Conservation (phyloP, 805 yeast genomes). For the Geotrichum ghanense region DNA sequence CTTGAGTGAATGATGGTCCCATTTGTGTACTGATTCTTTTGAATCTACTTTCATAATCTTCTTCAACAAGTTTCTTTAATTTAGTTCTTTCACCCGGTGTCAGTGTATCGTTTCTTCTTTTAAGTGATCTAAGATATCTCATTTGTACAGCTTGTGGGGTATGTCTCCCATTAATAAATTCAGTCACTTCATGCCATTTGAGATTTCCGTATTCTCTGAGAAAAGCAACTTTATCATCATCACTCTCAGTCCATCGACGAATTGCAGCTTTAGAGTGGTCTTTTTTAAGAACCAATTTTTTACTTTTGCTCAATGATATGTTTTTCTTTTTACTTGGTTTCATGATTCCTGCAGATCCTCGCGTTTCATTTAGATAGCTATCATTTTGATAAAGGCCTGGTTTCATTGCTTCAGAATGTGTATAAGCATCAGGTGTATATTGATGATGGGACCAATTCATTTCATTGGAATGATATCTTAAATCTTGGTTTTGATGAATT, state of each 20-base stretch:
- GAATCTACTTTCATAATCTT: constrained; percentile 34
- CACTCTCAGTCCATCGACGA: constrained; percentile 10
- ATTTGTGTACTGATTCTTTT: constrained; percentile 23
- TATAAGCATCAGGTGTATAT: neutral
- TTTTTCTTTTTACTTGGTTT: neutral
- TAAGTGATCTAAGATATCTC: constrained; percentile 33
- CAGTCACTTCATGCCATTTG: constrained; percentile 31
- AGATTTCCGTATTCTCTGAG: constrained; percentile 27
- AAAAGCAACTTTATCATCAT: constrained; percentile 11
- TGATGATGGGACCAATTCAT: neutral
- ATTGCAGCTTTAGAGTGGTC: neutral
- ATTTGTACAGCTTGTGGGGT: constrained; percentile 38
- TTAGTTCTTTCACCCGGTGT: constrained; percentile 26
- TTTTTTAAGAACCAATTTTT: neutral
- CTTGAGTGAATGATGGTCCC: constrained; percentile 15
- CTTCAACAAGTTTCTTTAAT: constrained; percentile 23
- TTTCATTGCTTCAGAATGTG: neutral
- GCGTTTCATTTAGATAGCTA: neutral
- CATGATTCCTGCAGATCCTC: neutral
- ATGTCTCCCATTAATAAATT: constrained; percentile 17
- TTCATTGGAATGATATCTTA: neutral
- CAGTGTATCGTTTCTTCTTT: constrained; percentile 28
- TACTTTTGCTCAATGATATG: neutral
- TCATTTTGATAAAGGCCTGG: neutral
- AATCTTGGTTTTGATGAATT: neutral